Percentiles rank a stretch among this genome's conserved stretches.
Conservation (phyloP, 768 basidiomycete genomes). For the Lentinula lateritia region DNA sequence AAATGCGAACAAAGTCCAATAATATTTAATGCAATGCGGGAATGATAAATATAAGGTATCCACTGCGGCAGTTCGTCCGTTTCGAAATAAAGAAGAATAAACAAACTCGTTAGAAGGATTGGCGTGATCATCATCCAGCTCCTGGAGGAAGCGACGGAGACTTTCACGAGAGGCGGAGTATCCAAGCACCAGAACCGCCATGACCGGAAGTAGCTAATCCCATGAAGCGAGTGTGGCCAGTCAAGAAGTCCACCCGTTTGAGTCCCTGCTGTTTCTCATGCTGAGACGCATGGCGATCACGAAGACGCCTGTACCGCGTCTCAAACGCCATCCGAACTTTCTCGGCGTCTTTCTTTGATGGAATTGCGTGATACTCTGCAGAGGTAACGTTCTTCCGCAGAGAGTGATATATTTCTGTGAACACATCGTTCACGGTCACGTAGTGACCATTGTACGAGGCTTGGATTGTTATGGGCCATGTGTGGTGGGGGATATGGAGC, state of each 20-base stretch:
- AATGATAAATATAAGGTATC: not conserved
- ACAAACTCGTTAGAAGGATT: not conserved
- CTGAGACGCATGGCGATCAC: constrained; percentile 22
- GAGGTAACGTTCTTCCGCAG: constrained; percentile 35
- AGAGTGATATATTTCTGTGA: constrained; percentile 35
- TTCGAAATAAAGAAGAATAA: not conserved
- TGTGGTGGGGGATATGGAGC: constrained; percentile 23
- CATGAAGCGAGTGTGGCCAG: constrained; percentile 30
- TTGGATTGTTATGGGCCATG: constrained; percentile 13
- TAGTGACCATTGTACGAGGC: constrained; percentile 19
- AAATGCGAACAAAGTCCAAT: not conserved
- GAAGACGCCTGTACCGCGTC: constrained; percentile 29
- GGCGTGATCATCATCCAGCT: not conserved
- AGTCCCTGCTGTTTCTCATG: constrained; percentile 42
- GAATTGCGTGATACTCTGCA: constrained; percentile 33
- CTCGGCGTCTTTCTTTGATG: constrained; percentile 21
- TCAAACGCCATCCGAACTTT: constrained; percentile 38
- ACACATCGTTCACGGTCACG: constrained; percentile 39
- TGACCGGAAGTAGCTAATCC: constrained; percentile 17
- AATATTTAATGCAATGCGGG: not conserved
- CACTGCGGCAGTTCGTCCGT: not conserved
- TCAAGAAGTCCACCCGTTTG: constrained; percentile 51
- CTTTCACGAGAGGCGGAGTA: not conserved
- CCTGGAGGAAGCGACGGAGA: not conserved
- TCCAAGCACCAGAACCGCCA: not conserved